A percentile compares a stretch with the other conserved stretches of the same genome.
Evolutionary conservation across 2,329 filamentous ascomycete species (phyloP).

Genomic region (Epichloe typhina): DNA sequence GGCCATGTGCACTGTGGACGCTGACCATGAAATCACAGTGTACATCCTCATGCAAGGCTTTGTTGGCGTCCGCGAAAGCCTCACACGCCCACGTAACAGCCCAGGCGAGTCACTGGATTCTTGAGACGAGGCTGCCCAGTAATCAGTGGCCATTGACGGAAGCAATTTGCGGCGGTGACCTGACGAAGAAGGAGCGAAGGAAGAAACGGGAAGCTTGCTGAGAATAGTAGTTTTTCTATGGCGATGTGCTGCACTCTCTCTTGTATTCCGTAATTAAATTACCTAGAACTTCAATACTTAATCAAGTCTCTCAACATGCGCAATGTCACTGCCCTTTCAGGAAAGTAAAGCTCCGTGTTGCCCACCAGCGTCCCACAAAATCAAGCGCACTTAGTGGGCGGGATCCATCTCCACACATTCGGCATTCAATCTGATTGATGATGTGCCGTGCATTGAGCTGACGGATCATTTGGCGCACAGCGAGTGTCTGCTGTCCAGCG

Average conservation of each 20-base stretch:
- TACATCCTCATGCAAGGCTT: slow-evolving; percentile 37
- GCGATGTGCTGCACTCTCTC: background rate
- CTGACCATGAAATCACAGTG: slow-evolving; percentile 21
- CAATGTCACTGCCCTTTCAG: background rate
- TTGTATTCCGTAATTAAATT: background rate
- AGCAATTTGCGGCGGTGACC: background rate
- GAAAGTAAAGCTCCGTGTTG: background rate
- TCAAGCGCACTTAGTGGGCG: background rate
- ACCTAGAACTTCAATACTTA: slow-evolving; percentile 8
- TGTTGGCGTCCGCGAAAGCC: slow-evolving; percentile 32
- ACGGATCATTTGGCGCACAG: too few species aligned
- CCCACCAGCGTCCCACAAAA: background rate
- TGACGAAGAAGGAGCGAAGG: too few species aligned
- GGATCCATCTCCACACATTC: background rate
- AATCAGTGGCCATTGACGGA: too few species aligned
- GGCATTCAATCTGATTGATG: background rate
- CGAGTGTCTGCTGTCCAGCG: too few species aligned
- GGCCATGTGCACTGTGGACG: background rate
- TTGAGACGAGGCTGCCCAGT: background rate
- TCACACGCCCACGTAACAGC: slow-evolving; percentile 16
- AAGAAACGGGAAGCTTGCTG: background rate
- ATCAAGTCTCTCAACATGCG: background rate
- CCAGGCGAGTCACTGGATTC: slow-evolving; percentile 9
- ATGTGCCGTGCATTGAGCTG: too few species aligned
- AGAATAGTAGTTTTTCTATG: background rate